Base-by-base conservation (phyloP, 1,139 yeast species). In the Blastobotrys petasosporus region DNA sequence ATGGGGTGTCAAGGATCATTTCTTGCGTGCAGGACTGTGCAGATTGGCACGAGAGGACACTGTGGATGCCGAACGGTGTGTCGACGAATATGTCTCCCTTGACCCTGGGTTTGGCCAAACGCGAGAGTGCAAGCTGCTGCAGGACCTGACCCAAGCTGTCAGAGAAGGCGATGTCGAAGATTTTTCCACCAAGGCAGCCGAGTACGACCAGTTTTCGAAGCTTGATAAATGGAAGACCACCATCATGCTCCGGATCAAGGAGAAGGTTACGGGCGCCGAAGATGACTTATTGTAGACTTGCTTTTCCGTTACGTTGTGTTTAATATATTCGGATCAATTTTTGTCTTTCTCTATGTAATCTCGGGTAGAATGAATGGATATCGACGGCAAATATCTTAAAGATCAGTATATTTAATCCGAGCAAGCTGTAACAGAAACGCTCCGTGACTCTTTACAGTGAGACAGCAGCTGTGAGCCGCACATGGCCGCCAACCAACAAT, bases 151-250 rank as follows among this genome's bases (percentile, higher is more conserved):
- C 34, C 83, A 79, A 39, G 79, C 94, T 23, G 82, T 85, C 44
- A 78, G 80, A 51, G 82, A 80, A 43, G 94, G 94, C 30, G 96
- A 90, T 63, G 70, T 82, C 37, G 92, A 90, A 61, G 75, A 70
- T 42, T 79, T 86, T 60, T 78, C 94, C 3, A 81, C 81, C 55
- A 78, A 79, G 54, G 82, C 90, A 20, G 85, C 75, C 63, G 94
- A 85, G 54, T 92, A 69, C 60, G 98, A 92, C 65, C 94, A 86
- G 65, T 88, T 85, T 65, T 74, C 82, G 55, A 87, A 88, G 66
- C 78, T 92, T 49, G 98, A 94, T 65, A 86, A 84, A 59, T 83
- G 95, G 81, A 88, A 86, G 71, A 86, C 96, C n/a, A 80, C 85
- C 33, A 72, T 92, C 47, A 74, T 94, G 55, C 75, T 90, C 60